Base-by-base conservation (phyloP, 371 early-diverging fungal genomes). In the Mortierella sp. region DNA sequence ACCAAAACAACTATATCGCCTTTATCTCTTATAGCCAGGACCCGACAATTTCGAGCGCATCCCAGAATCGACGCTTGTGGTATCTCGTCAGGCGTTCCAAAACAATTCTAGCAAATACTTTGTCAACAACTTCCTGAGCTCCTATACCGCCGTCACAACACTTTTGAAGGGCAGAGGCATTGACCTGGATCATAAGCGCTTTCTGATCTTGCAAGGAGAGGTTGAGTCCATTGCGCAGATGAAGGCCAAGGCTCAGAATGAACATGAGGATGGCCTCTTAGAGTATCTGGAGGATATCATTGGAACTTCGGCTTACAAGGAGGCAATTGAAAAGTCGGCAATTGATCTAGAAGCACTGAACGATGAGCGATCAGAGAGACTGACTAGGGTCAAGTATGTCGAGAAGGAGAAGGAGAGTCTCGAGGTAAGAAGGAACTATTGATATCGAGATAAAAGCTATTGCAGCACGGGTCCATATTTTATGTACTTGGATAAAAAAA, bases 271-370 rank as follows among this genome's bases (percentile, higher is more conserved):
- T 56, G 99, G 99, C 0, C 81, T 99, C 50, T 86, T 99, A 8
- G 99, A 99, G 80, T 99, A 99, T 79, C 83, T 99, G 39, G 99
- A 99, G 79, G 99, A 99, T 81, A 99, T 99, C 51, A 99, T 99
- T 53, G 99, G 99, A 8, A 99, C 99, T 4, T 87, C 92, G 3
- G 80, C 85, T 48, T 99, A 95, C 79, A 96, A 97, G 80, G 87
- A 85, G 19, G 87, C 89, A 24, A 99, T 99, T 62, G 95, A 97
- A 64, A 83, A 89, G 12, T 84, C 92, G 2, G 86, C 79, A 42
- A 67, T 73, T 27, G 76, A 81, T 27, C 78, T 98, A 3, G 97
- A 98, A 39, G 80, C 82, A 14, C 59, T 95, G 49, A 91, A 89
- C 51, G 92, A 91, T 52, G 90, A 89, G 51, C 86, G 96, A 23